Evolutionary conservation across 2,329 filamentous ascomycete genomes (phyloP).

Genomic region (Colletotrichum tamarilloi): DNA sequence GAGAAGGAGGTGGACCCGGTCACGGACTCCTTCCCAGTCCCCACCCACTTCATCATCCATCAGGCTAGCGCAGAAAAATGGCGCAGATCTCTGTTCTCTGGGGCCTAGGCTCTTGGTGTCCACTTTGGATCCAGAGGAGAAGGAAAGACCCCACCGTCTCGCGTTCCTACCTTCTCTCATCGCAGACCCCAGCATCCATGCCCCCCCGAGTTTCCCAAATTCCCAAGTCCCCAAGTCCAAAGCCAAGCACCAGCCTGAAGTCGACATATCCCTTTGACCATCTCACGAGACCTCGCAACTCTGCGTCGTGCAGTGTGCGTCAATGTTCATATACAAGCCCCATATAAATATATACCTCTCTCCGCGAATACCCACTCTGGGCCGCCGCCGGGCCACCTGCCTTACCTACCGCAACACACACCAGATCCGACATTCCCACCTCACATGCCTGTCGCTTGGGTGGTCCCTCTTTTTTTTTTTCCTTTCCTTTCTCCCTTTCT

Average conservation of each 20-base stretch:
- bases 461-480: background rate
- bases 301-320: background rate
- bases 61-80: constrained; percentile 33
- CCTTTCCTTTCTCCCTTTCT: background rate
- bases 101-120: constrained; percentile 26
- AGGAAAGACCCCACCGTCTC: constrained; percentile 1
- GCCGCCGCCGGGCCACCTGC: background rate
- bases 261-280: background rate
- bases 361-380: background rate
- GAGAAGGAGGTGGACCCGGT: constrained; percentile 1
- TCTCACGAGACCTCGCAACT: background rate
- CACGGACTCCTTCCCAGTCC: background rate
- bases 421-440: constrained; percentile 4
- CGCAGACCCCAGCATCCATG: constrained; percentile 2
- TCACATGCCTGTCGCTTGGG: background rate
- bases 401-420: background rate
- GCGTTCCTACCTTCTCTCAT: constrained; percentile 6
- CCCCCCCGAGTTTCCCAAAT: background rate
- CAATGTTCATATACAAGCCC: background rate
- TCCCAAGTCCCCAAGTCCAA: background rate
- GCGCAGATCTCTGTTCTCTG: constrained; percentile 37
- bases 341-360: background rate
- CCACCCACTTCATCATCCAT: constrained; percentile 23
- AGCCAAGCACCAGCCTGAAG: background rate
- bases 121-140: constrained; percentile 22